Base-by-base conservation (phyloP, 768 basidiomycete genomes). In the Leccinum variicolor region DNA sequence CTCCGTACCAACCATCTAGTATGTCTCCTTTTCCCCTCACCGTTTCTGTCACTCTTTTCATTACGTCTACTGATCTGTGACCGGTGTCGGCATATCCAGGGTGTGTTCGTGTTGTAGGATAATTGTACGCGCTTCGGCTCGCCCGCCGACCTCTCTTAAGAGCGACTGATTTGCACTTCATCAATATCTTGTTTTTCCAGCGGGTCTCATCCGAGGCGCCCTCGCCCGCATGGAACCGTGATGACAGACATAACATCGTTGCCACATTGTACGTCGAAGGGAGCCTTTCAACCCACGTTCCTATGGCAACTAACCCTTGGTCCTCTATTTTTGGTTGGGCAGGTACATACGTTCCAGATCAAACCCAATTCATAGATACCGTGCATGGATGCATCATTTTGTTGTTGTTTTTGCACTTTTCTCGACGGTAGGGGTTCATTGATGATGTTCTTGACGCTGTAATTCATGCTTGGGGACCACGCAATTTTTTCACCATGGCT, bases 1-100 rank as follows among this genome's bases (percentile, higher is more conserved):
- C 75, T 98, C 57, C 84, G 95, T 47, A 97, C 95, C 15, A 98
- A 98, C 70, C 94, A 96, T 71, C 80, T 94, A 49, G 94, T 94
- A 66, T 39, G 84, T 75, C 17, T 15, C 21, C 17, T 41, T 17
- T 58, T n/a, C 15, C 31, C 46, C 31, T 19, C 48, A 2, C n/a
- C 17, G 10, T n/a, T 31, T 50, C 26, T 19, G 17, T n/a, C 17
- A 45, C 19, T 56, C 5, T 28, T 0, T 9, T 1, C 21, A 41
- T 52, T 25, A 15, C 6, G 25, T 28, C n/a, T 49, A 15, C 56
- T 33, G 25, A 13, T 15, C 3, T 33, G 15, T 15, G 15, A 23
- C 15, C 26, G 25, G 25, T 26, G 9, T 6, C 26, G 25, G 47
- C 8, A n/a, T 28, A n/a, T 33, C 25, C 52, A 96, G 92, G 94